Evolutionary conservation across 2,329 filamentous ascomycete genomes (phyloP), one percentile per base, ranked within the genome.

Genomic region (Epichloe festucae): DNA sequence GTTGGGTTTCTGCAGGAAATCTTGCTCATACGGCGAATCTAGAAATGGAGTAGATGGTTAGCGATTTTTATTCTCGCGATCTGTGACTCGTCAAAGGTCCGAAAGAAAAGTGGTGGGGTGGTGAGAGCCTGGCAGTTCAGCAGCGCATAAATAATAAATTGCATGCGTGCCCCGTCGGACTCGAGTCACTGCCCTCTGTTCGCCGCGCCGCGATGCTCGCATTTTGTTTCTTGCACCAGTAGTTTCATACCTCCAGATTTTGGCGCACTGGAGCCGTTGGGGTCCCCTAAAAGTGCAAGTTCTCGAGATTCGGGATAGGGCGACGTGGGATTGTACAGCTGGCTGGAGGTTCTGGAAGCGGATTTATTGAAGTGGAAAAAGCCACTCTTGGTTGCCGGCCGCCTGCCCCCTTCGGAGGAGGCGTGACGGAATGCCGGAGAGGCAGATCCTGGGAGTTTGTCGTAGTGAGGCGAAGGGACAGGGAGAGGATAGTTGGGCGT

Each of bases 321-420:
- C 60, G 57, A 48, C 31, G 54, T 51, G 57, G 57, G 54, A 39
- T 49, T 52, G 47, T 58, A 61, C 47, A 58, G 56, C 45, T 65
- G 62, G 50, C 69, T 72, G 46, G 67, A 65, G 49, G 70, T 64
- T 56, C 70, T 74, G 57, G 69, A 64, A 21, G 69, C 63, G 23
- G 62, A 62, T 58, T 76, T 77, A 55, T 67, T 70, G 62, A 77
- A 76, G 61, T 73, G 70, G 59, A 76, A 75, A 63, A 77, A 76
- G 57, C 71, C 70, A 59, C 70, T 70, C 60, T 73, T 75, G 53
- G 70, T 67, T n/a, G 67, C 57, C 57, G 71, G 73, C 21, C 39
- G 53, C 41, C 41, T 44, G 2, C 27, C 15, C 21, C 21, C 48
- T 34, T 45, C 43, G 14, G 53, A n/a, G 50, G 36, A 44, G 34